Percentiles rank a stretch among this genome's conserved stretches.
These are phyloP conservation scores for Colletotrichum costaricense DNA, from an alignment of 2,329 filamentous ascomycete genomes.

Conservation along the genomic window DNA sequence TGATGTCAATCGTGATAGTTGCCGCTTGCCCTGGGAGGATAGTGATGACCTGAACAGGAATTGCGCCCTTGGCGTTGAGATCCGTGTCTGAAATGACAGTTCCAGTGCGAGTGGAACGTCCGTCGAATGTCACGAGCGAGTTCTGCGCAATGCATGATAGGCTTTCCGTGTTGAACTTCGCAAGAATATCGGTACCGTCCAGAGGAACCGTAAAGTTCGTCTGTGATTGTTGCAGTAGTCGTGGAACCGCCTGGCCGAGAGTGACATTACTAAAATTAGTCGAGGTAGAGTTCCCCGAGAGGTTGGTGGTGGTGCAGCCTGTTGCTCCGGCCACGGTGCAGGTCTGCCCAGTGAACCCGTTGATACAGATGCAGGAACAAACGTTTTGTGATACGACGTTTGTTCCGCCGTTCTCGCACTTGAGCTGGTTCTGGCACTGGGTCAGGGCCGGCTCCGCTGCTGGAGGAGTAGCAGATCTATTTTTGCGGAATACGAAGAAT, in stretches of 20 bases:
- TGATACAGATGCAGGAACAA: conserved; percentile 90
- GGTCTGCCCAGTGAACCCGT: conserved; percentile 79
- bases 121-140: conserved; percentile 86
- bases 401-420: conserved; percentile 84
- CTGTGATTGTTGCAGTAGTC: conserved; percentile 74
- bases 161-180: conserved; percentile 79
- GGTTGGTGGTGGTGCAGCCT: conserved; percentile 65
- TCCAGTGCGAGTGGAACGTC: conserved; percentile 54
- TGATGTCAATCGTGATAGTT: conserved; percentile 47
- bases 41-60: conserved; percentile 40
- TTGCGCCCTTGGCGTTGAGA: conserved; percentile 25
- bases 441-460: conserved; percentile 50
- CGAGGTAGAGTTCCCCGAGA: conserved; percentile 52
- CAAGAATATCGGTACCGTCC: conserved; percentile 75
- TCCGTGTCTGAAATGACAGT: conserved; percentile 40
- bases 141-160: conserved; percentile 89
- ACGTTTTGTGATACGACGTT: conserved; percentile 74
- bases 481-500: conserved; percentile 70
- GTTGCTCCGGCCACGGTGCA: conserved; percentile 59
- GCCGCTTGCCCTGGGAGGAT: conserved; percentile 43
- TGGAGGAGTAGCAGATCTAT: conserved; percentile 43
- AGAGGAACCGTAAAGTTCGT: conserved; percentile 82
- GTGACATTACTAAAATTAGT: conserved; percentile 74
- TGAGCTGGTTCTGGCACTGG: conserved; percentile 70
- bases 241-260: conserved; percentile 81